phyloP scores from a whole-genome alignment of 163 green algal species.

The Prototheca stagnorum region DNA sequence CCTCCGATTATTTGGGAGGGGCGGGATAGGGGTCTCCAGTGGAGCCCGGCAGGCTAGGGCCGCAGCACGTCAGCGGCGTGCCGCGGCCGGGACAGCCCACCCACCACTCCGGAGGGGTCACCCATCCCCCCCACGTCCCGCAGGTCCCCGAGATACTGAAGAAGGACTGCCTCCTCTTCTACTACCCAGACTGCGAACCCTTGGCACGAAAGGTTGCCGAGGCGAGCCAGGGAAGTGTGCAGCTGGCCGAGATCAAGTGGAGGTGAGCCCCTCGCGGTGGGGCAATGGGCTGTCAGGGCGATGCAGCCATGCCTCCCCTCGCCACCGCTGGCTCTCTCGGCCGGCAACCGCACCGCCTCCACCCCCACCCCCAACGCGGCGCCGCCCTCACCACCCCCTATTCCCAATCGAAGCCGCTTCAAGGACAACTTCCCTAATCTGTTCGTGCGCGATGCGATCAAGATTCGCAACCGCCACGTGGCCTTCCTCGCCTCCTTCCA shows the following conservation, averaged over 20 bases:
- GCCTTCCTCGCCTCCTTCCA: conserved; percentile 96
- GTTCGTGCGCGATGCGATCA: conserved; percentile 82
- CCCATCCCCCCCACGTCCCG: not conserved
- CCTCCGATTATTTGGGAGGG: no score
- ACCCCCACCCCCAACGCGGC: no score
- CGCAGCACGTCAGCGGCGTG: no score
- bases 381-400: no score
- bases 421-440: conserved; percentile 94
- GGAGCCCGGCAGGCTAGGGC: no score
- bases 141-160: conserved; percentile 30
- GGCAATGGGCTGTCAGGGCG: not conserved
- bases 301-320: no score
- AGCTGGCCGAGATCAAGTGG: conserved; percentile 80
- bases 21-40: no score
- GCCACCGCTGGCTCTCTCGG: no score
- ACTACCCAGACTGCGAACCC: conserved; percentile 60
- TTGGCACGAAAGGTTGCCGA: conserved; percentile 63
- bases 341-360: no score
- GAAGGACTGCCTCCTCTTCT: conserved; percentile 88
- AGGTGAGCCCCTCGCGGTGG: conserved; percentile 44
- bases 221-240: conserved; percentile 41
- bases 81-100: no score
- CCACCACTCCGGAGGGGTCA: no score
- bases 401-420: conserved; percentile 63
- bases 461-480: conserved; percentile 87